phyloP scores from a whole-genome alignment of 2,329 filamentous ascomycete genomes.

The Erysiphe pulchra region DNA sequence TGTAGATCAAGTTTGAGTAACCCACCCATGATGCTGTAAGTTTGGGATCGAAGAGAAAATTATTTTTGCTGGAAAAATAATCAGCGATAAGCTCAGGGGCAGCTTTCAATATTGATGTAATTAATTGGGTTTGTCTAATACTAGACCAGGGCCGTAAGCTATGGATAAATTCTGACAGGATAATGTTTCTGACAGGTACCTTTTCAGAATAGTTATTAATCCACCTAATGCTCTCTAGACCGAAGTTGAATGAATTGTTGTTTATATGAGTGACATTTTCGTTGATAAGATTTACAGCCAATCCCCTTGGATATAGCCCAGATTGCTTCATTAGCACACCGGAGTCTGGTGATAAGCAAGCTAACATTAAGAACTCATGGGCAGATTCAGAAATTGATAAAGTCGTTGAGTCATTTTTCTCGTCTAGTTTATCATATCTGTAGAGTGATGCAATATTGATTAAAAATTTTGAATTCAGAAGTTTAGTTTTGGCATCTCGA shows the following conservation, averaged over 20 bases:
- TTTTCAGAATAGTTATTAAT: conserved; percentile 39
- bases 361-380: conserved; percentile 48
- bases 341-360: conserved; percentile 47
- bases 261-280: conserved; percentile 14
- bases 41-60: conserved; percentile 76
- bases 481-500: conserved; percentile 45
- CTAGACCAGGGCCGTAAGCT: conserved; percentile 64
- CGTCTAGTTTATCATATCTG: conserved; percentile 22
- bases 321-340: conserved; percentile 53
- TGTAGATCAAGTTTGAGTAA: conserved; percentile 72
- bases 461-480: conserved; percentile 52
- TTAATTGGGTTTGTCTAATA: conserved; percentile 53
- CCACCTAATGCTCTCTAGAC: conserved; percentile 43
- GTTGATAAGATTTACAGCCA: conserved; percentile 32
- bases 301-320: conserved; percentile 60
- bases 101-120: conserved; percentile 52
- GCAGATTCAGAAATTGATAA: conserved; percentile 38
- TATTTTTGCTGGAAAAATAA: conserved; percentile 59
- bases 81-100: conserved; percentile 71
- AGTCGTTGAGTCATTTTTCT: conserved; percentile 19
- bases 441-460: conserved; percentile 49
- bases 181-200: conserved; percentile 53
- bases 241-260: conserved; percentile 28
- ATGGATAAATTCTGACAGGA: conserved; percentile 53
- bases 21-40: conserved; percentile 86